Percentiles rank a stretch among this genome's conserved stretches.
phyloP scores from a whole-genome alignment of 148 eudicot species.

The Nepenthes mirabilis region DNA sequence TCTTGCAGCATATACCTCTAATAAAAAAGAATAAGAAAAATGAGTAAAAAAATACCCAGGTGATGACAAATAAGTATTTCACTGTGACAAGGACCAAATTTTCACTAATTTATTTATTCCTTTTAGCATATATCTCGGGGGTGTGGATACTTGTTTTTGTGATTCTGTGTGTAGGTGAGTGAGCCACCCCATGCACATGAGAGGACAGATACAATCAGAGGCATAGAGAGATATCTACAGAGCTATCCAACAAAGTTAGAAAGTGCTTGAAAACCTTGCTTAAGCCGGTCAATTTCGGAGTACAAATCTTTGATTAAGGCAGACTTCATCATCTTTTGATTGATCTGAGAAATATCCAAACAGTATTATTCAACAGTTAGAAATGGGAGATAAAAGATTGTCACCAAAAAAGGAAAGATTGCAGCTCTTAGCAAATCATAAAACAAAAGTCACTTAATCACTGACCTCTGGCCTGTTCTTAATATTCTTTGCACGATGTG shows the following conservation, averaged over 20 bases:
- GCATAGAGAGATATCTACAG: background rate
- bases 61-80: background rate
- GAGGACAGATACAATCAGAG: no score
- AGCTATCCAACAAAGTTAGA: background rate
- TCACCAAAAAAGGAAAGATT: background rate
- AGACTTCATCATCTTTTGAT: conserved; percentile 97
- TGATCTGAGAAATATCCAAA: conserved; percentile 43
- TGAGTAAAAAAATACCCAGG: background rate
- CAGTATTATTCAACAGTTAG: background rate
- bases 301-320: conserved; percentile 91
- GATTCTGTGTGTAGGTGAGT: no score
- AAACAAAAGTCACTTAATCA: conserved; percentile 7
- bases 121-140: background rate
- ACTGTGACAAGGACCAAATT: no score
- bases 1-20: conserved; percentile 97
- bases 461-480: conserved; percentile 96
- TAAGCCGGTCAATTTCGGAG: conserved; percentile 84
- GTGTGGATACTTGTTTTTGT: no score
- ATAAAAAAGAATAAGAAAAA: conserved; percentile 7
- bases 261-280: conserved; percentile 49
- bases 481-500: conserved; percentile 97
- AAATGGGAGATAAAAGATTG: background rate
- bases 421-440: background rate
- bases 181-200: no score
- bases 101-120: background rate